Conservation (phyloP, 139 green algal genomes). For the Nannochloris sp. region DNA sequence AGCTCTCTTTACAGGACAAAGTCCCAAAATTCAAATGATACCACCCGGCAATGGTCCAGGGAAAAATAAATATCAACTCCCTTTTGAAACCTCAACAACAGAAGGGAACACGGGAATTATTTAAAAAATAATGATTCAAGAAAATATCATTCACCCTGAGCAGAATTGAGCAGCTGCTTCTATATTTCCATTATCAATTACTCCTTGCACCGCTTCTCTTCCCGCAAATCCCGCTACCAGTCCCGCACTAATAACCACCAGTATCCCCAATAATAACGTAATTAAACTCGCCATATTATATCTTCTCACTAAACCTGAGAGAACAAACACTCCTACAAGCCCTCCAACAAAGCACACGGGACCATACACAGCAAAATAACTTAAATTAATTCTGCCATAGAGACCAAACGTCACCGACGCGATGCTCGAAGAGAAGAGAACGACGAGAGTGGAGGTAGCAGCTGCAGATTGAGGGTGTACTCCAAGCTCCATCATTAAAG, state of each 20-base stretch:
- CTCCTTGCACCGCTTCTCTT: not conserved
- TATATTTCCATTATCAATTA: not conserved
- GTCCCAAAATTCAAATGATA: too few species aligned
- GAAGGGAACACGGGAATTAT: too few species aligned
- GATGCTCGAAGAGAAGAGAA: constrained; percentile 1
- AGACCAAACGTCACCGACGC: constrained; percentile 2
- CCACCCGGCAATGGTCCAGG: too few species aligned
- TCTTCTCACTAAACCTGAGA: not conserved
- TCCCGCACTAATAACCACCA: constrained; percentile 1
- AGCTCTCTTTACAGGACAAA: too few species aligned
- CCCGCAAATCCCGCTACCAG: not conserved
- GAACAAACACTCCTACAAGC: constrained; percentile 1
- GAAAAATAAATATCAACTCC: too few species aligned
- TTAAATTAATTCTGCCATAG: not conserved
- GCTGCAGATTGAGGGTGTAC: not conserved
- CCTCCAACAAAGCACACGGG: not conserved
- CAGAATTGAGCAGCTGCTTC: too few species aligned
- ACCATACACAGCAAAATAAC: constrained; percentile 7
- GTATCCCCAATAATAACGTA: not conserved
- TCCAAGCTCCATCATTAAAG: not conserved
- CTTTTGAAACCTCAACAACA: too few species aligned
- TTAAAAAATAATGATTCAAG: too few species aligned
- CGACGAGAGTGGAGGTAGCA: constrained; percentile 5
- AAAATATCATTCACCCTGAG: too few species aligned
- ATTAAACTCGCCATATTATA: not conserved